Percentiles rank a stretch among this genome's conserved stretches.
Evolutionary conservation across 352 stramenopile species (phyloP).

Genomic region (Thalassiosira livingstoniorum): DNA sequence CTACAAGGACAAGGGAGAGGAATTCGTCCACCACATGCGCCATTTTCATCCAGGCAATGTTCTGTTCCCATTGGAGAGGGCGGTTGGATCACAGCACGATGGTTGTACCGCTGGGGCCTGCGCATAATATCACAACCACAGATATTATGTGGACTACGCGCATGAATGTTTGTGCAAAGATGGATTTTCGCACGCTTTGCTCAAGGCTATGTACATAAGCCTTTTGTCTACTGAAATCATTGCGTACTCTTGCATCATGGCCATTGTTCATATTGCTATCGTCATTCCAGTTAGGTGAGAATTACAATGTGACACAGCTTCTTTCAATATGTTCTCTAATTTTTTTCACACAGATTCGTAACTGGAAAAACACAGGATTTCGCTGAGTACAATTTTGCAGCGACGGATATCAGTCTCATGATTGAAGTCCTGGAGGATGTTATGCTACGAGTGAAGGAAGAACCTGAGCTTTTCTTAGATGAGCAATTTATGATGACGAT

Average conservation of each 20-base stretch:
- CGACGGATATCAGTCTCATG: not conserved
- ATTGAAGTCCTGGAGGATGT: not conserved
- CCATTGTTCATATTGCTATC: not conserved
- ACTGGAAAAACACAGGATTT: conserved; percentile 17
- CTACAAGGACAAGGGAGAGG: conserved; percentile 23
- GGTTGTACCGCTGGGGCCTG: conserved; percentile 5
- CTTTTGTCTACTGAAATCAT: conserved; percentile 23
- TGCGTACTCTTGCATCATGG: not conserved
- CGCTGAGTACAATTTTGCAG: conserved; percentile 3
- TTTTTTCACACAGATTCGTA: too few species aligned
- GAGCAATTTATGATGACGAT: not conserved
- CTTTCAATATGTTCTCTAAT: too few species aligned
- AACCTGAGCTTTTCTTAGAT: not conserved
- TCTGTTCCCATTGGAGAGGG: conserved; percentile 19
- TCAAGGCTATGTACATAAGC: conserved; percentile 12
- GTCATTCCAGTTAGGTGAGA: not conserved
- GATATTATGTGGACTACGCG: not conserved
- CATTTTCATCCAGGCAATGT: conserved; percentile 19
- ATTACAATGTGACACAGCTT: too few species aligned
- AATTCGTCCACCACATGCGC: conserved; percentile 21
- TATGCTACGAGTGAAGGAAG: not conserved
- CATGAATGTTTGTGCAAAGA: not conserved
- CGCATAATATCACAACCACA: conserved; percentile 26
- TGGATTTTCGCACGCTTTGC: not conserved
- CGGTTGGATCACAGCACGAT: conserved; percentile 21